Base-by-base conservation (phyloP, 495 filamentous ascomycete species). In the Penicillium ochrochloron region DNA sequence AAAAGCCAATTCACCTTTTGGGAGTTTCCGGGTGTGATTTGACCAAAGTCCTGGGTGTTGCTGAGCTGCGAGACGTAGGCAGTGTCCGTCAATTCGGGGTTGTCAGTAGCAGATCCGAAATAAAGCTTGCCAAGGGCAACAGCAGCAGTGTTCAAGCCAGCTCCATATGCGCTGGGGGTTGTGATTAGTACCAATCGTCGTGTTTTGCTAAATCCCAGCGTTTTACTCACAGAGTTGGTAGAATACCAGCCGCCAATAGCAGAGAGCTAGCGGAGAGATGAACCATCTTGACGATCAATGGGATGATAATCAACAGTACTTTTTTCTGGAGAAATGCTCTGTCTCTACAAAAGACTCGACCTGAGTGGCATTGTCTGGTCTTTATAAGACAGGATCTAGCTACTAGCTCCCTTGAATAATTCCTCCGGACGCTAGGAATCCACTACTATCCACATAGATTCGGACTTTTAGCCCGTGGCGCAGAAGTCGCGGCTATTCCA, bases 101-200 rank as follows among this genome's bases (percentile, higher is more conserved):
- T 87, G 57, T 87, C 78, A 23, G 85, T 86, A 0, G 83, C 84
- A 11, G 83, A 82, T 48, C 87, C 87, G 60, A 89, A 88, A 74
- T 88, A 89, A 17, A 75, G 39, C 57, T 82, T 77, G 60, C 85
- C 82, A 33, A 80, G 80, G 3, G 78, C 76, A 29, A 82, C 76
- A 46, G 84, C 84, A 53, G 87, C 83, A 19, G 81, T 74, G 59
- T 89, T 69, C 19, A 88, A 62, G 5, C 76, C 76, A 41, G 66
- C 54, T 34, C 66, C 73, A 29, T 66, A 61, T 10, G 50, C 63
- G 12, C 75, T 78, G 57, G 53, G 11, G 11, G 6, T 33, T 19
- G 41, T 33, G 61, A 57, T 51, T 14, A 25, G n/a, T 19, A 3
- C 27, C 19, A 4, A 42, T 33, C 19, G 10, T 31, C 17, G 2